A percentile compares a stretch with the other conserved stretches of the same genome.
phyloP scores from a whole-genome alignment of 1,284 basidiomycete species.

The Pseudozyma tsukubaensis region DNA sequence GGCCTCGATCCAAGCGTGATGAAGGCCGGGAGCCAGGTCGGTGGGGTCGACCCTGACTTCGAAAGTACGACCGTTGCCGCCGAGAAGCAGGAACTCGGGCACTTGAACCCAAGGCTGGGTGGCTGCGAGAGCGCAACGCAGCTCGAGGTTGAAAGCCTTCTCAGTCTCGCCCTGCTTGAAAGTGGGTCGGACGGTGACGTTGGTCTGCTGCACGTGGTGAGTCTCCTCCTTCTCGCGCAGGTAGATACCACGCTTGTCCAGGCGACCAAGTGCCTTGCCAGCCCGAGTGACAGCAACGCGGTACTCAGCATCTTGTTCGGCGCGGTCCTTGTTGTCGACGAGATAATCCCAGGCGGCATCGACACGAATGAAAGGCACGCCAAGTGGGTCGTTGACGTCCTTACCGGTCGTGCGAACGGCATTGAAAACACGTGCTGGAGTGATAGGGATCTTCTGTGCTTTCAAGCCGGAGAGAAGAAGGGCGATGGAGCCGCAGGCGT shows the following conservation, averaged over 20 bases:
- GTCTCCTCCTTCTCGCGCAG: constrained; percentile 66
- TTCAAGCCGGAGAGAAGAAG: constrained; percentile 67
- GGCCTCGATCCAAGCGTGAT: constrained; percentile 63
- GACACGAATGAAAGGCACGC: constrained; percentile 68
- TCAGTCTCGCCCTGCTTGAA: constrained; percentile 65
- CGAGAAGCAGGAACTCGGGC: constrained; percentile 65
- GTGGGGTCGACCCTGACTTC: constrained; percentile 68
- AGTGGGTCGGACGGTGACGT: constrained; percentile 62
- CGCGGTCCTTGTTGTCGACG: constrained; percentile 58
- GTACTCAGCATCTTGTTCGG: constrained; percentile 67
- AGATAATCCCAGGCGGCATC: constrained; percentile 68
- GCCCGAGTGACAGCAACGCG: constrained; percentile 63
- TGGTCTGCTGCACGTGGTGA: constrained; percentile 59
- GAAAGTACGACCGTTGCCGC: constrained; percentile 68
- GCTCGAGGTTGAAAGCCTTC: constrained; percentile 63
- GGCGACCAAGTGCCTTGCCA: constrained; percentile 57
- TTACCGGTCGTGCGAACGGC: constrained; percentile 66
- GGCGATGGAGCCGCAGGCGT: constrained; percentile 66
- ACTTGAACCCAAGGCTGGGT: constrained; percentile 64
- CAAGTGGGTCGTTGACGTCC: constrained; percentile 67
- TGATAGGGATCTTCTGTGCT: constrained; percentile 64
- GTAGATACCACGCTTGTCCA: constrained; percentile 67
- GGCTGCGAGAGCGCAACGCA: constrained; percentile 57
- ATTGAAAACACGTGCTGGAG: constrained; percentile 66
- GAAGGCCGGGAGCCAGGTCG: constrained; percentile 62